Percentiles rank a stretch among this genome's conserved stretches.
These are phyloP conservation scores for Helianthus annuus DNA, from an alignment of 129 eudicot genomes.

Conservation along the genomic window DNA sequence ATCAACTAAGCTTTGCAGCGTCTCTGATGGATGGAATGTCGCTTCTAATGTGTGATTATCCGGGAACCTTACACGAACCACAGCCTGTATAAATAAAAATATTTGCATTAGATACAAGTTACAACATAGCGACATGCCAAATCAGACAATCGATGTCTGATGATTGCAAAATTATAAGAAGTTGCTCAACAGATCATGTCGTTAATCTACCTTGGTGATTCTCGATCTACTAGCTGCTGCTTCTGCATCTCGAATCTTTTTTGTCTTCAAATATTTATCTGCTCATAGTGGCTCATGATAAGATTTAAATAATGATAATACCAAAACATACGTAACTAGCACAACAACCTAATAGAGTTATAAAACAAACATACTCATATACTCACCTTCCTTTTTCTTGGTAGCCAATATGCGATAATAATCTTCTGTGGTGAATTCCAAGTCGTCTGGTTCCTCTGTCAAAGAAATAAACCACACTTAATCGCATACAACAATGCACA, in stretches of 20 bases:
- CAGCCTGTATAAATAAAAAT: constrained; percentile 49
- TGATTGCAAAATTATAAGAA: background rate
- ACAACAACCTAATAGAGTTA: no score
- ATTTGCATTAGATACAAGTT: constrained; percentile 1
- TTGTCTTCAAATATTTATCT: constrained; percentile 87
- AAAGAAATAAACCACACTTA: constrained; percentile 12
- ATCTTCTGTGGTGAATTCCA: constrained; percentile 24
- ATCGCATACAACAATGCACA: constrained; percentile 4
- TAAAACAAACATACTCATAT: no score
- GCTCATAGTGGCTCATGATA: constrained; percentile 15
- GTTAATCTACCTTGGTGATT: constrained; percentile 64
- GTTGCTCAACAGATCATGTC: background rate
- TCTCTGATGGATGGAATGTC: constrained; percentile 82
- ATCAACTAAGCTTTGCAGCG: constrained; percentile 72
- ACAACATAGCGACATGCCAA: constrained; percentile 8
- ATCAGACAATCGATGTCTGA: background rate
- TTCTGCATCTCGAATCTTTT: constrained; percentile 85
- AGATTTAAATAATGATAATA: constrained; percentile 1
- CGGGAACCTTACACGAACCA: constrained; percentile 84
- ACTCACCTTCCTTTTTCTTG: no score
- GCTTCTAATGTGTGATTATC: constrained; percentile 81
- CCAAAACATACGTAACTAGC: no score
- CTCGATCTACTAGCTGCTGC: constrained; percentile 77
- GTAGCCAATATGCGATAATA: no score
- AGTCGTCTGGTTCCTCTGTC: constrained; percentile 75